Base-by-base conservation (phyloP, 2,329 filamentous ascomycete genomes). In the Nigrospora oryzae region DNA sequence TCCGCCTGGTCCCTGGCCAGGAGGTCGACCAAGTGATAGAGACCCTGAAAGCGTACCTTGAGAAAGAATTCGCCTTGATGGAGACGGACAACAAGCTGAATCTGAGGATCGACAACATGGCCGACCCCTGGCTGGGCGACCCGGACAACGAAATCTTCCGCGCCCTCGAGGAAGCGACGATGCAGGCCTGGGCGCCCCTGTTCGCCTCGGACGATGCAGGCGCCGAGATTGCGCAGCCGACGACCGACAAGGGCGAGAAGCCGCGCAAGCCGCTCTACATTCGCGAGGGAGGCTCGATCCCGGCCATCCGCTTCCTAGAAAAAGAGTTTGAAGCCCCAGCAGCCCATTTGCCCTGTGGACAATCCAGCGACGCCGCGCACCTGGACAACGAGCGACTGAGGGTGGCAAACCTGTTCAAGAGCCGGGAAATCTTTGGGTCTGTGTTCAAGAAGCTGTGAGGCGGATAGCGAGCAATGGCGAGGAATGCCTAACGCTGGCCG, bases 91-190 rank as follows among this genome's bases (percentile, higher is more conserved):
- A 98, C 57, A 76, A 73, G 6, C 73, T 98, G 33, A 84, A 74
- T 2, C 79, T 98, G 35, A 83, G 82, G 30, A 90, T 98, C 52
- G 89, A 95, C 52, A 93, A 96, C 59, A 84, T 87, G 64, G 91
- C 93, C 0, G 93, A 98, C 59, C 89, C 93, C 0, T 98, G 93
- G 93, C 79, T 98, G 0, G 91, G 93, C 13, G 89, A 96, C 55
- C 89, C 89, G 4, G 81, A 82, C 40, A 96, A 95, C 53, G 81
- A 89, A 52, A 90, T 97, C 47, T 98, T 96, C 65, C 80, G 84
- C 50, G 94, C 89, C 0, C 76, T 98, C 0, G 89, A 95, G 53
- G 75, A 83, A 47, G 93, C 90, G 1, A 84, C 97, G 42, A 79
- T 90, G 56, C 79, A 86, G 38, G 89, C 85, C 0, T 98, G 93